Conservation (phyloP, 495 filamentous ascomycete species). For the Astrothelium subdiscretum region DNA sequence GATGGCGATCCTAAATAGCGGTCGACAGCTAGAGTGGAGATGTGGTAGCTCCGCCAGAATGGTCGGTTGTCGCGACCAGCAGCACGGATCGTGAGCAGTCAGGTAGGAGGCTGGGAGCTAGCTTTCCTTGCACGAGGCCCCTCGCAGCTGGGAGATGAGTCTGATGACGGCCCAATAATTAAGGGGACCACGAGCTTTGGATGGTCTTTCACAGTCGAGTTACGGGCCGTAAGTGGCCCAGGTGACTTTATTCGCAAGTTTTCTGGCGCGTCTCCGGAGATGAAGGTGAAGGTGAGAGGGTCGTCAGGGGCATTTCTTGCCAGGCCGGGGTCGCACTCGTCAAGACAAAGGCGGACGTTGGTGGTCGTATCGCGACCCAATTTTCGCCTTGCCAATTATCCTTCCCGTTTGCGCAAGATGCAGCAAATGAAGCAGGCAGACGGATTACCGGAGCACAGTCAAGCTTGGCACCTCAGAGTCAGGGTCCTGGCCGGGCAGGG, state of each 20-base stretch:
- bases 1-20: not conserved
- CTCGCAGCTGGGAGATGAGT: not conserved
- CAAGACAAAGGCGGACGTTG: not conserved
- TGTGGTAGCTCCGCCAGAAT: not conserved
- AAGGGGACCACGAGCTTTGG: not conserved
- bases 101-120: not conserved
- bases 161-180: not conserved
- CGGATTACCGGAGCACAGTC: not conserved
- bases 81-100: not conserved
- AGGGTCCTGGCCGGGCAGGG: not conserved
- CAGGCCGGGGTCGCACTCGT: not conserved
- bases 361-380: not conserved
- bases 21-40: not conserved
- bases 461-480: not conserved
- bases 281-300: not conserved
- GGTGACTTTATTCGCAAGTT: not conserved
- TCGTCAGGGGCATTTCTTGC: not conserved
- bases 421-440: not conserved
- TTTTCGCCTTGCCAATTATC: not conserved
- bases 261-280: not conserved
- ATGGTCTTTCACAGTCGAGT: not conserved
- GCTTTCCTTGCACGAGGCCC: not conserved
- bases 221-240: not conserved
- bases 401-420: not conserved
- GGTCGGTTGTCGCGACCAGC: not conserved